A percentile compares a stretch with the other conserved stretches of the same genome.
phyloP scores from a whole-genome alignment of 805 yeast species.

The Zygosaccharomyces pseudorouxii region DNA sequence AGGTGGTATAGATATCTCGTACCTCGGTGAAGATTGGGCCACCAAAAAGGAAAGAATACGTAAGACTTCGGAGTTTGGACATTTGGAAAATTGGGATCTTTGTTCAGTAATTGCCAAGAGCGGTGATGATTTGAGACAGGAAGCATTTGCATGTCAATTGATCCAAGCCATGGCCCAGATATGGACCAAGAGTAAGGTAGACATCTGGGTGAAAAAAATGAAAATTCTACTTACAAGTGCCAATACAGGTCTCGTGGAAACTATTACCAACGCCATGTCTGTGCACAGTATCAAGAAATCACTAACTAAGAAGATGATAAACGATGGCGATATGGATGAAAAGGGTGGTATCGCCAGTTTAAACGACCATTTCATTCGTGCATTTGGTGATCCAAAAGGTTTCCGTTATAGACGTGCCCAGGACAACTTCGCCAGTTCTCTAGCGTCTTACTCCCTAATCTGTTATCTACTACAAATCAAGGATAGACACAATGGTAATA shows the following conservation, averaged over 20 bases:
- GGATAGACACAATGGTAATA: constrained; percentile 96
- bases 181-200: constrained; percentile 68
- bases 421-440: constrained; percentile 74
- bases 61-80: constrained; percentile 74
- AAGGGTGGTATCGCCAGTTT: constrained; percentile 65
- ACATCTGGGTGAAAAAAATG: constrained; percentile 92
- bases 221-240: constrained; percentile 87
- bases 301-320: constrained; percentile 67
- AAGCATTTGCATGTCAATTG: constrained; percentile 94
- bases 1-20: constrained; percentile 61
- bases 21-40: constrained; percentile 90
- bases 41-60: constrained; percentile 77
- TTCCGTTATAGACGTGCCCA: constrained; percentile 67
- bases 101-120: constrained; percentile 95
- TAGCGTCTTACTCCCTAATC: constrained; percentile 89
- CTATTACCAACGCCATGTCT: constrained; percentile 91
- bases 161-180: constrained; percentile 81
- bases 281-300: constrained; percentile 94
- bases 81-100: constrained; percentile 86
- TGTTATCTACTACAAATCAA: constrained; percentile 88
- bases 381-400: constrained; percentile 63
- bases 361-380: constrained; percentile 69
- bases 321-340: constrained; percentile 57
- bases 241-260: constrained; percentile 87
- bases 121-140: constrained; percentile 93